Conservation (phyloP, 1,284 basidiomycete genomes). For the Ganoderma sp. region DNA sequence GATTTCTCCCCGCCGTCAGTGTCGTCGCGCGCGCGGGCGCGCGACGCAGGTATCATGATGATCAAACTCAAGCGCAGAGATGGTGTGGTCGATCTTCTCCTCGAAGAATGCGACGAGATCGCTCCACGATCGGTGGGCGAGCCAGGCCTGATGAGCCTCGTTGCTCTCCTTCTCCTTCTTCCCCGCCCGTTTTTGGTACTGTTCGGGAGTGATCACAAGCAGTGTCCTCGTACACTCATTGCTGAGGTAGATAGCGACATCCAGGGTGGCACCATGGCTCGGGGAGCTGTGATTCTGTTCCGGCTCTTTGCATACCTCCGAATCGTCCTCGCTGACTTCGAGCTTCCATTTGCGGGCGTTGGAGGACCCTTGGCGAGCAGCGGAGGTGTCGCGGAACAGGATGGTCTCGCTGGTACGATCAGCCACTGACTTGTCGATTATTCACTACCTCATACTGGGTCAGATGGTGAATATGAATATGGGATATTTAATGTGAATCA, state of each 20-base stretch:
- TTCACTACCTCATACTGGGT: neutral
- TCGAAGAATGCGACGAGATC: slow-evolving; percentile 6
- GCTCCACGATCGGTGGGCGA: neutral
- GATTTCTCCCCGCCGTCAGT: neutral
- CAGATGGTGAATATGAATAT: neutral
- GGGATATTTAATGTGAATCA: neutral
- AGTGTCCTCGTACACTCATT: neutral
- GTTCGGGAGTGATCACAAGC: neutral
- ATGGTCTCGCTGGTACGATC: neutral
- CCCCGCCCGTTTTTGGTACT: neutral
- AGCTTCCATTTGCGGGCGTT: neutral
- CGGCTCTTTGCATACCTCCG: neutral
- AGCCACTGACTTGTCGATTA: neutral
- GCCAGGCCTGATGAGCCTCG: neutral
- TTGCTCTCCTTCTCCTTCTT: neutral
- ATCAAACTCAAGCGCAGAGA: slow-evolving; percentile 2
- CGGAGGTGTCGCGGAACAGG: neutral
- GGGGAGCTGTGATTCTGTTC: neutral
- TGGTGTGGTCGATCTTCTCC: neutral
- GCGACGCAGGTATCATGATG: too few species aligned
- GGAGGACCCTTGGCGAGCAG: neutral
- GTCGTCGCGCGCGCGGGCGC: neutral
- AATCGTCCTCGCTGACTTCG: neutral
- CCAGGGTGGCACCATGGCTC: neutral
- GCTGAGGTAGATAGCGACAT: neutral